Percentiles rank a stretch among this genome's conserved stretches.
Conservation (phyloP, 2,329 filamentous ascomycete genomes). For the Ceratocystis colombiana region DNA sequence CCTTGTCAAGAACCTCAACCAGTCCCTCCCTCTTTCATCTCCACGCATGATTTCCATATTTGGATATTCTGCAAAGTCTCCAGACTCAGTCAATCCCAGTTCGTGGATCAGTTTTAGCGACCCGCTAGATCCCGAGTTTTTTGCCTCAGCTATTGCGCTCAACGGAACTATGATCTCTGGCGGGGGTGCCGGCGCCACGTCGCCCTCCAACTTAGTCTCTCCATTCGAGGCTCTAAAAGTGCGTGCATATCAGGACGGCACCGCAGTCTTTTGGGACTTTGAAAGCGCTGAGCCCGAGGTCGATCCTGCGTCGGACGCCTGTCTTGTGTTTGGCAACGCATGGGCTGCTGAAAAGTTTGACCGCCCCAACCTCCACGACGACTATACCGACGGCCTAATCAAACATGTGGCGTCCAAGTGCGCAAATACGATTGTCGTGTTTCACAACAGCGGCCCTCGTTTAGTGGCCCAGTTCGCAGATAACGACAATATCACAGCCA, state of each 20-base stretch:
- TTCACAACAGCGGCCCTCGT: slow-evolving; percentile 54
- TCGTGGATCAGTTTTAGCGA: slow-evolving; percentile 32
- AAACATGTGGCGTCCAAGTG: slow-evolving; percentile 48
- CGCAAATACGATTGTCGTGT: slow-evolving; percentile 52
- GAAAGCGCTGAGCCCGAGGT: slow-evolving; percentile 40
- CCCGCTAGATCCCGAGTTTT: slow-evolving; percentile 31
- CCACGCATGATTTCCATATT: slow-evolving; percentile 48
- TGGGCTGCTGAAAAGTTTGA: slow-evolving; percentile 66
- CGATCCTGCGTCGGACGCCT: slow-evolving; percentile 48
- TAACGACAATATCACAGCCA: slow-evolving; percentile 52
- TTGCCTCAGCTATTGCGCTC: slow-evolving; percentile 34
- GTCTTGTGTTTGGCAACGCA: slow-evolving; percentile 56
- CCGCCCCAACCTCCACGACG: slow-evolving; percentile 52
- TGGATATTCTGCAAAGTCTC: slow-evolving; percentile 48
- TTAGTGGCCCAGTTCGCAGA: slow-evolving; percentile 53
- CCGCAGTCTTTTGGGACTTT: slow-evolving; percentile 52
- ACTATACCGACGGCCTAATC: slow-evolving; percentile 51
- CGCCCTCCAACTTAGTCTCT: slow-evolving; percentile 40
- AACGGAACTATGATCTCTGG: slow-evolving; percentile 30
- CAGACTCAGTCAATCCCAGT: slow-evolving; percentile 37
- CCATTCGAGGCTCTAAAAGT: slow-evolving; percentile 47
- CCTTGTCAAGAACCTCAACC: slow-evolving; percentile 51
- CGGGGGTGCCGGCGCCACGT: slow-evolving; percentile 41
- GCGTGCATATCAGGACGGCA: slow-evolving; percentile 45
- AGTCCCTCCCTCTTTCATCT: slow-evolving; percentile 44